Conservation (phyloP, 371 early-diverging fungal genomes). For the Coemansia sp. region DNA sequence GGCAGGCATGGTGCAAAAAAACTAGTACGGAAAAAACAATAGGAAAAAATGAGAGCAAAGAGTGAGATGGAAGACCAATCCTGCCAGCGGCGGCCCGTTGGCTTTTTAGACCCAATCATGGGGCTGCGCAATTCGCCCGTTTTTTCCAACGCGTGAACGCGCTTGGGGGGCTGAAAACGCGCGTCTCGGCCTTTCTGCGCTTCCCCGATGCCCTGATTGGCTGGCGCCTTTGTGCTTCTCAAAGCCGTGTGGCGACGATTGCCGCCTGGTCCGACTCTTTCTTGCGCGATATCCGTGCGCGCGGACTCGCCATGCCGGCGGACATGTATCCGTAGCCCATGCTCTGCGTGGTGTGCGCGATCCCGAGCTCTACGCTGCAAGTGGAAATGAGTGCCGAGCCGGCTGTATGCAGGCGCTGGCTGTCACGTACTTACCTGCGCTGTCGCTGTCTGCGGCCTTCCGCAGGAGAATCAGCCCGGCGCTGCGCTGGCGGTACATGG, state of each 20-base stretch:
- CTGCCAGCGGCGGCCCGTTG: background rate
- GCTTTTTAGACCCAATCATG: background rate
- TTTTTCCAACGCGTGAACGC: too few species aligned
- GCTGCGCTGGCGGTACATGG: slow-evolving; percentile 36
- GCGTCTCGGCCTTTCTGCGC: too few species aligned
- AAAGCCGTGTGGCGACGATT: background rate
- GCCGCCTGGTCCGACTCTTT: background rate
- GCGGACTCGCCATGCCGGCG: slow-evolving; percentile 35
- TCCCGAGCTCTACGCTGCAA: slow-evolving; percentile 29
- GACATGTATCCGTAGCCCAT: slow-evolving; percentile 42
- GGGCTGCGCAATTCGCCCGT: too few species aligned
- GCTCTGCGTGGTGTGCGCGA: slow-evolving; percentile 47
- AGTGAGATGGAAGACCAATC: background rate
- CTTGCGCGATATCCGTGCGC: slow-evolving; percentile 35
- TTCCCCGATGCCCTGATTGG: too few species aligned
- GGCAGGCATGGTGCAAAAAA: slow-evolving; percentile 10
- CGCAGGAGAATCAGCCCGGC: slow-evolving; percentile 25
- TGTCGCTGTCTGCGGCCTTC: background rate
- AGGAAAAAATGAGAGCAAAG: background rate
- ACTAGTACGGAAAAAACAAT: background rate
- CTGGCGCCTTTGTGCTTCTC: background rate
- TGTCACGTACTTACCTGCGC: slow-evolving; percentile 15
- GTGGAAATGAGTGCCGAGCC: too few species aligned
- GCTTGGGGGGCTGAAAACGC: too few species aligned
- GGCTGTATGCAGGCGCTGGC: too few species aligned